A percentile compares a stretch with the other conserved stretches of the same genome.
Conservation (phyloP, 352 stramenopile genomes). For the Phytophthora citrophthora region DNA sequence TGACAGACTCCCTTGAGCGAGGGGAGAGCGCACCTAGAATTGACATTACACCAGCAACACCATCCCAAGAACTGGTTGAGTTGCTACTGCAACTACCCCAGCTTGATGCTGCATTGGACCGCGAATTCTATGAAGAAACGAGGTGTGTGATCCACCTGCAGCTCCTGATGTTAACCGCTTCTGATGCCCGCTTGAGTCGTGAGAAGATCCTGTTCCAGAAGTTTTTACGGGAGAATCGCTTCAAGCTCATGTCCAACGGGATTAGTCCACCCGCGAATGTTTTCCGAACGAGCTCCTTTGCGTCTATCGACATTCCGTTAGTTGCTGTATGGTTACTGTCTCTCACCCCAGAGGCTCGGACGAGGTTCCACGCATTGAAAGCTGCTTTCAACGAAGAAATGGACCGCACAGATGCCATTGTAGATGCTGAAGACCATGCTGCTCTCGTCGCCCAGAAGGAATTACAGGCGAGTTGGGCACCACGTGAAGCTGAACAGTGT, state of each 20-base stretch:
- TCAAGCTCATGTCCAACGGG: slow-evolving; percentile 94
- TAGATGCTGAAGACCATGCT: slow-evolving; percentile 76
- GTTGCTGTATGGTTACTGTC: slow-evolving; percentile 91
- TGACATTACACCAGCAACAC: slow-evolving; percentile 11
- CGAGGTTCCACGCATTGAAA: slow-evolving; percentile 90
- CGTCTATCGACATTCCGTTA: slow-evolving; percentile 90
- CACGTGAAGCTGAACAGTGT: slow-evolving; percentile 73
- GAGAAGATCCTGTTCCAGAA: slow-evolving; percentile 94
- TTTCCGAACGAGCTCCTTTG: slow-evolving; percentile 89
- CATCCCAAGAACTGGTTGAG: slow-evolving; percentile 61
- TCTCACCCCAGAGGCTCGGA: slow-evolving; percentile 81
- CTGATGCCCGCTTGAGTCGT: slow-evolving; percentile 85
- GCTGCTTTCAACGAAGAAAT: slow-evolving; percentile 88
- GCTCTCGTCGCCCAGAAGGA: slow-evolving; percentile 52
- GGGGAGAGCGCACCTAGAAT: slow-evolving; percentile 13
- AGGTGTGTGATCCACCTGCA: slow-evolving; percentile 92
- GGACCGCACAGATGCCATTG: slow-evolving; percentile 74
- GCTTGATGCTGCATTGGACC: slow-evolving; percentile 78
- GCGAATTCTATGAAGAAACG: slow-evolving; percentile 89
- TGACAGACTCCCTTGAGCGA: slow-evolving; percentile 30
- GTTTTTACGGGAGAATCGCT: slow-evolving; percentile 93
- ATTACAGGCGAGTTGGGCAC: slow-evolving; percentile 60
- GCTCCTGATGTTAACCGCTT: slow-evolving; percentile 89
- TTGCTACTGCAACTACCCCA: slow-evolving; percentile 67
- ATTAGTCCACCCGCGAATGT: slow-evolving; percentile 92